Evolutionary conservation across 2,329 filamentous ascomycete genomes (phyloP).

Genomic region (Blastomyces gilchristii): DNA sequence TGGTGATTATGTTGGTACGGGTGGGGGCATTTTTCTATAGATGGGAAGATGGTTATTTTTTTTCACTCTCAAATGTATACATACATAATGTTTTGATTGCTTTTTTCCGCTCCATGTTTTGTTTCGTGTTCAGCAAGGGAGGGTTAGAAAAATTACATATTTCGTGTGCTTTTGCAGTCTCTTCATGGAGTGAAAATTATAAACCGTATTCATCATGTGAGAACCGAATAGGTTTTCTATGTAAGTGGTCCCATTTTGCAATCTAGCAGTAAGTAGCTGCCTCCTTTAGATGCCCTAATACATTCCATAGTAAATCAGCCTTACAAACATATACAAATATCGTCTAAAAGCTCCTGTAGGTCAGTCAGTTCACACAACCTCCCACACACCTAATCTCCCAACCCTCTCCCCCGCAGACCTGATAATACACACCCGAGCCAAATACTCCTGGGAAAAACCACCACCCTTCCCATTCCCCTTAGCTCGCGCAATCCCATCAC

Average conservation of each 20-base stretch:
- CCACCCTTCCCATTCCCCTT: neutral
- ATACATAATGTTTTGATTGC: neutral
- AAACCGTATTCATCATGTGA: neutral
- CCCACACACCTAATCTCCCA: constrained; percentile 72
- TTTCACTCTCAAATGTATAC: neutral
- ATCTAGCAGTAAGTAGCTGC: neutral
- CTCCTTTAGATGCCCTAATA: neutral
- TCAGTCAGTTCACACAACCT: constrained; percentile 36
- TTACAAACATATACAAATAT: neutral
- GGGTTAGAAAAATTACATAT: neutral
- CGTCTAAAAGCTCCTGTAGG: neutral
- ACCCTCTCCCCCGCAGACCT: constrained; percentile 68
- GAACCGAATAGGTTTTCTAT: neutral
- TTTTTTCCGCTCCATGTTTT: neutral
- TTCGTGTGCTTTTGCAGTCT: neutral
- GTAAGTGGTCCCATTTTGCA: neutral
- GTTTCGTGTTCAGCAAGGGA: neutral
- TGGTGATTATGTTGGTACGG: neutral
- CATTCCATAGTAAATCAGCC: neutral
- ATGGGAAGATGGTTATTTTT: neutral
- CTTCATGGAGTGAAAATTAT: neutral
- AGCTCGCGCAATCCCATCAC: neutral
- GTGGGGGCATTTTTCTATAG: neutral
- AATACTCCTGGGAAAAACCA: constrained; percentile 13
- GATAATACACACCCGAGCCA: constrained; percentile 55